Percentiles rank a stretch among this genome's conserved stretches.
Evolutionary conservation across 345 rosid species (phyloP).

Genomic region (Psidium guajava): DNA sequence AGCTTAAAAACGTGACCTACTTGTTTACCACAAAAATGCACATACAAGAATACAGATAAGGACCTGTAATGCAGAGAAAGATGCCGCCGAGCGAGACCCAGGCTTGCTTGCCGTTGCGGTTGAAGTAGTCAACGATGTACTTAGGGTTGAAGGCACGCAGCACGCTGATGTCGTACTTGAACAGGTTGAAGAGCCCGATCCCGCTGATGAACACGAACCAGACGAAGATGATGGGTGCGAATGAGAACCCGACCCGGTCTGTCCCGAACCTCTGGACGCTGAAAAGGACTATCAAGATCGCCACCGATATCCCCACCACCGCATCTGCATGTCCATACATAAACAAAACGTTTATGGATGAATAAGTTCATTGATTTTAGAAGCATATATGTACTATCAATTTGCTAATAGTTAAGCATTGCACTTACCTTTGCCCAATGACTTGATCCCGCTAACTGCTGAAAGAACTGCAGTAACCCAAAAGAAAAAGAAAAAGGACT

Average conservation of each 20-base stretch:
- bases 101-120: conserved; percentile 29
- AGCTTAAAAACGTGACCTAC: not conserved
- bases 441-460: conserved; percentile 54
- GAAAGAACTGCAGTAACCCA: conserved; percentile 42
- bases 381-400: not conserved
- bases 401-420: not conserved
- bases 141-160: conserved; percentile 60
- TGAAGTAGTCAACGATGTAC: conserved; percentile 46
- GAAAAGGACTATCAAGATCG: conserved; percentile 43
- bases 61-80: conserved; percentile 67
- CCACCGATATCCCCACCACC: conserved; percentile 47
- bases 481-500: not conserved
- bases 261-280: conserved; percentile 52
- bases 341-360: too few relatives aligned
- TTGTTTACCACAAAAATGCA: not conserved
- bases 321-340: conserved; percentile 23
- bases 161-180: conserved; percentile 37
- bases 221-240: conserved; percentile 44
- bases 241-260: conserved; percentile 53
- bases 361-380: not conserved
- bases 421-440: conserved; percentile 40
- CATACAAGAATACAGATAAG: not conserved
- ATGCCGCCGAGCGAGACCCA: conserved; percentile 78
- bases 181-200: conserved; percentile 54
- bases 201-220: conserved; percentile 53